Evolutionary conservation across 495 filamentous ascomycete genomes (phyloP), one percentile per base, ranked within the genome.

Genomic region (Astrocystis sublimbata): DNA sequence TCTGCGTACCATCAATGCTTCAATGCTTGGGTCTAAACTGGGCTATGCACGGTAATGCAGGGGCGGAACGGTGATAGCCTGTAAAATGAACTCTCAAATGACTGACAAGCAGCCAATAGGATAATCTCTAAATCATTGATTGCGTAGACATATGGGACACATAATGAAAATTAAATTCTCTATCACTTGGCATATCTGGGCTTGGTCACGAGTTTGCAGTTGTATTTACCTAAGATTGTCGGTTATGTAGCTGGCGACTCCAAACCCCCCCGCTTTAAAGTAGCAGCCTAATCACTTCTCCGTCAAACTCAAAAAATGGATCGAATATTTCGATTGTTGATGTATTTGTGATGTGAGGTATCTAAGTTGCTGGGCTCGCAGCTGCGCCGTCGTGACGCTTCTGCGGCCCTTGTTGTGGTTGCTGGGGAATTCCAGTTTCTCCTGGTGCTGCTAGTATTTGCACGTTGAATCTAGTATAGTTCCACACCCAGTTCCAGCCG

Each of bases 371-470:
- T 40, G 51, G 40, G 51, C 35, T 28, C 51, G 41, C n/a, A 12
- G 17, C 35, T 41, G 35, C 51, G 23, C 23, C 23, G 38, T 40
- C 21, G 54, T 26, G 31, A 30, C 31, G 50, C 36, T 28, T 21
- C 31, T 19, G 9, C 35, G 49, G 10, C 13, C 40, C 3, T 57
- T 21, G 54, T 57, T 33, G 46, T 21, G 46, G 13, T 28, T 36
- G n/a, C n/a, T 36, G 33, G 49, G 49, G 49, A 52, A 52, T 52
- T 52, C 28, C 49, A 52, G 28, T 52, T 52, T 52, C n/a, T n/a
- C 30, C 49, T 2, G 30, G 49, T 21, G n/a, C n/a, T n/a, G n/a
- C n/a, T n/a, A n/a, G n/a, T n/a, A n/a, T n/a, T n/a, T n/a, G n/a
- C n/a, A 35, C 4, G 17, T 35, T 52, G 49, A 19, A 52, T 52